Base-by-base conservation (phyloP, 208 protist genomes). In the Trypanosoma conorhini region DNA sequence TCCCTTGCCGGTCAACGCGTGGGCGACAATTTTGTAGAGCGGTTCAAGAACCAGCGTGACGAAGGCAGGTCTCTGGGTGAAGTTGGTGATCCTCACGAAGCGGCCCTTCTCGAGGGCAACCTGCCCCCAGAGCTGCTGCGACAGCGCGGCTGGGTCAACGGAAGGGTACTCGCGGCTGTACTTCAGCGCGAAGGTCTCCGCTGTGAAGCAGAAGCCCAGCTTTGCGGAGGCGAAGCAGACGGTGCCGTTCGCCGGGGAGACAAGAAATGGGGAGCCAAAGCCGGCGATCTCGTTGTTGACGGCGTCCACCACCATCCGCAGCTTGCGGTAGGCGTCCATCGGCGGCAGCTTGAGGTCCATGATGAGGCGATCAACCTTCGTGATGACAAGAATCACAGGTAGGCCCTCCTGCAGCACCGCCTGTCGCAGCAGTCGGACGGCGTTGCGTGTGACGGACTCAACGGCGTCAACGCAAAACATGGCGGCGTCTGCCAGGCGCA, bases 291-390 rank as follows among this genome's bases (percentile, higher is more conserved):
- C 62, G 52, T 87, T 86, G 84, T 99, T 99, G 26, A 99, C 88
- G 35, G 94, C 79, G 65, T 99, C 96, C 26, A 99, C 91, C n/a
- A 97, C 92, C 61, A 98, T 89, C 17, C 84, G 85, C 22, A 99
- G 69, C 83, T 99, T 99, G 55, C 92, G 84, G 77, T 99, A 99
- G n/a, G 98, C 98, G 72, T 99, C 98, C 1, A 82, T 67, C 17
- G 99, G 98, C 5, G 99, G 99, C n/a, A 99, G 87, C 75, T 99
- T 99, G 9, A 99, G 80, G 73, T 99, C 99, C 4, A 99, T 76
- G 10, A 99, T 96, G 35, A 99, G 88, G 13, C 99, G 90, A 78
- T 99, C 99, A 28, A 99, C 62, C 75, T 99, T 99, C 69, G 97
- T 99, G 58, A 99, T 88, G 28, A 99, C 72, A 3, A 99, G 72